phyloP scores from a whole-genome alignment of 176 grass and related monocot genomes.

The Aegilops sharonensis region DNA sequence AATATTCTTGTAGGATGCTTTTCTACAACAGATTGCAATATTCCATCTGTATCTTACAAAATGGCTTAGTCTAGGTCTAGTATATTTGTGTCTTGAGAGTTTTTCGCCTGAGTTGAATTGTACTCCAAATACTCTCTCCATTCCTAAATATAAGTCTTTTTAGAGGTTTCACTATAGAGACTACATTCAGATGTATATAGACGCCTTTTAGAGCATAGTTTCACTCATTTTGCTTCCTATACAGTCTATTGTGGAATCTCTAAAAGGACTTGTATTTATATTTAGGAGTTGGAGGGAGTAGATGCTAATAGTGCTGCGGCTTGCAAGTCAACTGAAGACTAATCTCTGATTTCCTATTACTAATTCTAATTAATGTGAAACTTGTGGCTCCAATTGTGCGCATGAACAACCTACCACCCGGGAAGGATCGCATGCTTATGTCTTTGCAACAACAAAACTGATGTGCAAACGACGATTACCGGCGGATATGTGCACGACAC shows the following conservation, averaged over 20 bases:
- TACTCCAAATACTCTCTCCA: too few species aligned
- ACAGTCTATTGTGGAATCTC: too few species aligned
- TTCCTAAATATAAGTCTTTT: too few species aligned
- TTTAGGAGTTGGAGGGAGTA: too few species aligned
- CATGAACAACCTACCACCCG: not conserved
- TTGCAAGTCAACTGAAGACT: not conserved
- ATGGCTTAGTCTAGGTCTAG: not conserved
- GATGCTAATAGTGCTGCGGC: not conserved
- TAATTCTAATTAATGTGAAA: not conserved
- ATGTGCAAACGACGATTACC: too few species aligned
- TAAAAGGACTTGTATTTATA: too few species aligned
- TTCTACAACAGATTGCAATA: not conserved
- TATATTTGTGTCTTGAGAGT: not conserved
- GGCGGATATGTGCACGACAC: too few species aligned
- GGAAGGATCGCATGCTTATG: not conserved
- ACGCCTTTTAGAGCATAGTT: too few species aligned
- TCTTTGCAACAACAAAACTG: too few species aligned
- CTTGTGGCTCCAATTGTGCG: not conserved
- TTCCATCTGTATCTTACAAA: not conserved
- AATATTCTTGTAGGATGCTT: not conserved
- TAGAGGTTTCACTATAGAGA: too few species aligned
- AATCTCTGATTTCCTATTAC: not conserved
- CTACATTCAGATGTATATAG: too few species aligned
- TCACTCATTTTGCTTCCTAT: too few species aligned
- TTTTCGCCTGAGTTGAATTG: not conserved